Conservation (phyloP, 345 rosid genomes). For the Alliaria petiolata region DNA sequence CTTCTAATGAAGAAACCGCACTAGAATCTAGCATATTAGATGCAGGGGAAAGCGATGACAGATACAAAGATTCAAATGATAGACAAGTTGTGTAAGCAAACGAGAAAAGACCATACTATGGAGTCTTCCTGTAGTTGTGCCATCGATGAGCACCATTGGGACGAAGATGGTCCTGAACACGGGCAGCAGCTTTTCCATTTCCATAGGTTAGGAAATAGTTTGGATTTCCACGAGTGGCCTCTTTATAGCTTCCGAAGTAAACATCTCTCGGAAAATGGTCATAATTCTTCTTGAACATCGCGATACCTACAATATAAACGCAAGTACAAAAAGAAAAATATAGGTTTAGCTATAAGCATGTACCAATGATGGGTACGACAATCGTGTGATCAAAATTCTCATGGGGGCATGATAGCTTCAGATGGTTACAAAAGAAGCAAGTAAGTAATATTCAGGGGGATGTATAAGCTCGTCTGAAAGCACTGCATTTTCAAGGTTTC, state of each 20-base stretch:
- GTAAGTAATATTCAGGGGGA: too few relatives aligned
- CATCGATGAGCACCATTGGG: conserved; percentile 99
- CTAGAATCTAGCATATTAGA: background rate
- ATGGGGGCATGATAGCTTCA: background rate
- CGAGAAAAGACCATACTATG: conserved; percentile 42
- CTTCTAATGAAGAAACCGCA: background rate
- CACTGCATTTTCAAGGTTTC: conserved; percentile 41
- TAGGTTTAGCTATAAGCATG: background rate
- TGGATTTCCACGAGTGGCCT: conserved; percentile 85
- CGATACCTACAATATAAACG: conserved; percentile 55
- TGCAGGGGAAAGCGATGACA: background rate
- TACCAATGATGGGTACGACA: background rate
- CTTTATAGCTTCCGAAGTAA: conserved; percentile 83
- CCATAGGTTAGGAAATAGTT: conserved; percentile 93
- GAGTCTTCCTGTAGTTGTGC: conserved; percentile 86
- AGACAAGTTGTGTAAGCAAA: conserved; percentile 1
- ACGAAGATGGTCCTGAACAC: conserved; percentile 86
- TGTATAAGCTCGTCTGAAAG: too few relatives aligned
- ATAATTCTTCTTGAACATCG: conserved; percentile 89
- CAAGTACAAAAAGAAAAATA: background rate
- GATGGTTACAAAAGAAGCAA: background rate
- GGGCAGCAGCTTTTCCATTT: conserved; percentile 97
- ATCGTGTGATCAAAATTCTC: background rate
- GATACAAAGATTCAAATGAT: background rate
- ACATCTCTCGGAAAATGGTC: conserved; percentile 87